Evolutionary conservation across 2,329 filamentous ascomycete genomes (phyloP).

Genomic region (Elsinoe fawcettii): DNA sequence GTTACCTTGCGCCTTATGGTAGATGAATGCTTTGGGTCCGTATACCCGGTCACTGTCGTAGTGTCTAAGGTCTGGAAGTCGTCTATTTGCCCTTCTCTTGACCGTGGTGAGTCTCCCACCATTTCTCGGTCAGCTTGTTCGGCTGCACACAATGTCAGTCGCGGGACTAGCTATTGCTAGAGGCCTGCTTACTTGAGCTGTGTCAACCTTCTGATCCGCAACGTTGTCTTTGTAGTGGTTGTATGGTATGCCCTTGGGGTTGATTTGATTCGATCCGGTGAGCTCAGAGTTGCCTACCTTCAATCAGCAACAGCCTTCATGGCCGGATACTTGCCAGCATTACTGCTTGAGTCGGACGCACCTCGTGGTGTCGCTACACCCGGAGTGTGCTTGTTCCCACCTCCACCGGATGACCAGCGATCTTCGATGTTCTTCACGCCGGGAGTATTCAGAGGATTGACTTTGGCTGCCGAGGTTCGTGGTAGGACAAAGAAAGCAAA

Average conservation of each 20-base stretch:
- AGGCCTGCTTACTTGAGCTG: conserved; percentile 24
- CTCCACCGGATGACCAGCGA: conserved; percentile 29
- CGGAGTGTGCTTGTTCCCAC: conserved; percentile 28
- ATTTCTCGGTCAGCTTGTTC: conserved; percentile 24
- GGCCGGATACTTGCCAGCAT: neutral
- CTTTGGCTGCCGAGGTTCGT: conserved; percentile 10
- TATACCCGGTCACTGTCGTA: conserved; percentile 4
- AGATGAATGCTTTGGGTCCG: neutral
- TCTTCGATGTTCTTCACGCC: conserved; percentile 30
- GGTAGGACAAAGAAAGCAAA: conserved; percentile 23
- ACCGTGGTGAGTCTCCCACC: conserved; percentile 28
- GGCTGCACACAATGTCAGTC: conserved; percentile 9
- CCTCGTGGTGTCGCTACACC: conserved; percentile 30
- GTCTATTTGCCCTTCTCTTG: conserved; percentile 30
- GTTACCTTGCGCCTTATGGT: neutral
- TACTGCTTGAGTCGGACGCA: conserved; percentile 16
- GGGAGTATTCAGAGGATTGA: conserved; percentile 29
- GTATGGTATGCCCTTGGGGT: conserved; percentile 27
- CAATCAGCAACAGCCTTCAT: neutral
- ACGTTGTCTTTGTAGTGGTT: conserved; percentile 28
- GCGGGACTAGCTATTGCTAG: conserved; percentile 25
- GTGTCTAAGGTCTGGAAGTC: neutral
- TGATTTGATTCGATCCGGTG: conserved; percentile 21
- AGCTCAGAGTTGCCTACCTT: conserved; percentile 23
- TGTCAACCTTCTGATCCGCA: conserved; percentile 26